A percentile compares a stretch with the other conserved stretches of the same genome.
phyloP scores from a whole-genome alignment of 331 rosid species.

The Malus hybrid region DNA sequence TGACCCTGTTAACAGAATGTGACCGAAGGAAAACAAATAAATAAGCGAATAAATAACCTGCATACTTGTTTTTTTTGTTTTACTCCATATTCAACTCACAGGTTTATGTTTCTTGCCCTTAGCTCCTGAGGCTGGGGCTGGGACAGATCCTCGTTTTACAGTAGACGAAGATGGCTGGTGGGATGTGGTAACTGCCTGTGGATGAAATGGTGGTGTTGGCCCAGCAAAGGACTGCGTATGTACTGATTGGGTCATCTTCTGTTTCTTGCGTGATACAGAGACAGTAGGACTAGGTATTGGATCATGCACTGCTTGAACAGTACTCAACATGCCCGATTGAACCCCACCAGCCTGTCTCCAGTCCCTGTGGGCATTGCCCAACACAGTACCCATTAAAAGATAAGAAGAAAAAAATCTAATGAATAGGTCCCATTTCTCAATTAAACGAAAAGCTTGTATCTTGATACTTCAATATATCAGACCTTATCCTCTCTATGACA shows the following conservation, averaged over 20 bases:
- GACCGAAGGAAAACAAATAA: not conserved
- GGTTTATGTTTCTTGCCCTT: conserved; percentile 83
- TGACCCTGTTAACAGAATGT: conserved; percentile 33
- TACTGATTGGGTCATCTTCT: conserved; percentile 44
- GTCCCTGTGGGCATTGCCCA: conserved; percentile 46
- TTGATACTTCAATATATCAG: conserved; percentile 13
- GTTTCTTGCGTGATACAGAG: conserved; percentile 84
- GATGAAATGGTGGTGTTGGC: conserved; percentile 62
- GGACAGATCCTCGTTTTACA: conserved; percentile 57
- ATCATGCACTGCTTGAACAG: conserved; percentile 60
- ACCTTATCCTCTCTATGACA: conserved; percentile 74
- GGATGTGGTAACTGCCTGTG: conserved; percentile 50
- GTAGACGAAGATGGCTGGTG: conserved; percentile 75
- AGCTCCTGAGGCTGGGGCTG: conserved; percentile 24
- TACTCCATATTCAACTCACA: conserved; percentile 36
- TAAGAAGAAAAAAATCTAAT: conserved; percentile 10
- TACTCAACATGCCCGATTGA: conserved; percentile 47
- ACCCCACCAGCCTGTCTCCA: conserved; percentile 85
- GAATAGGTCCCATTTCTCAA: conserved; percentile 9
- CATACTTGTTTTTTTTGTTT: not conserved
- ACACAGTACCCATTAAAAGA: conserved; percentile 17
- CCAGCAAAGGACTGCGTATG: conserved; percentile 65
- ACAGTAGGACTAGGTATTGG: conserved; percentile 69
- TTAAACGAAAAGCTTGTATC: conserved; percentile 8
- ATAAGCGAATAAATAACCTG: not conserved